A percentile compares a stretch with the other conserved stretches of the same genome.
Conservation (phyloP, 345 rosid species). For the Eucalyptus camaldulensis region DNA sequence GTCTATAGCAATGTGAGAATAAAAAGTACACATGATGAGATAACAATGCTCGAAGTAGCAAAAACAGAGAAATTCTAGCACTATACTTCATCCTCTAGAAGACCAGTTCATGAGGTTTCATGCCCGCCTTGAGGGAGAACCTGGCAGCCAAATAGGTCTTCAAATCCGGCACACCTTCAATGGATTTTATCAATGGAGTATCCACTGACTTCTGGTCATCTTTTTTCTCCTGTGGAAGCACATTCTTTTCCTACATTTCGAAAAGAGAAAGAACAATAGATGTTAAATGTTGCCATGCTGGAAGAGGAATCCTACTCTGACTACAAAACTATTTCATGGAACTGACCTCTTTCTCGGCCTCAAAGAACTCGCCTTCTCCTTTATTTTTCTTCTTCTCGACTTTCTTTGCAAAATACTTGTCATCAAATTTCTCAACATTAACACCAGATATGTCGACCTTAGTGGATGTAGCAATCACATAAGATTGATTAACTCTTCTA, state of each 20-base stretch:
- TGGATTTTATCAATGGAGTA: conserved; percentile 37
- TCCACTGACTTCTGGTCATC: conserved; percentile 80
- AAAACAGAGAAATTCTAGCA: not conserved
- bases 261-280: not conserved
- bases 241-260: conserved; percentile 42
- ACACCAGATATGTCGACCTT: conserved; percentile 62
- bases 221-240: conserved; percentile 61
- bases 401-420: conserved; percentile 61
- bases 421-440: conserved; percentile 54
- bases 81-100: conserved; percentile 19
- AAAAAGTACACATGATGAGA: not conserved
- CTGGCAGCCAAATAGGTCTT: conserved; percentile 76
- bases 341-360: conserved; percentile 60
- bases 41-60: not conserved
- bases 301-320: not conserved
- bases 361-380: conserved; percentile 73
- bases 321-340: not conserved
- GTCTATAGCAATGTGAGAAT: not conserved
- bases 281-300: not conserved
- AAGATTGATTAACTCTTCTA: conserved; percentile 55
- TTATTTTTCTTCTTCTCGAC: conserved; percentile 63
- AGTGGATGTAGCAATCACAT: conserved; percentile 58
- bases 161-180: conserved; percentile 65
- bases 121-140: conserved; percentile 70
- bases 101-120: conserved; percentile 80